Base-by-base conservation (phyloP, 177 flowering plant genomes). In the Vitis hybrid region DNA sequence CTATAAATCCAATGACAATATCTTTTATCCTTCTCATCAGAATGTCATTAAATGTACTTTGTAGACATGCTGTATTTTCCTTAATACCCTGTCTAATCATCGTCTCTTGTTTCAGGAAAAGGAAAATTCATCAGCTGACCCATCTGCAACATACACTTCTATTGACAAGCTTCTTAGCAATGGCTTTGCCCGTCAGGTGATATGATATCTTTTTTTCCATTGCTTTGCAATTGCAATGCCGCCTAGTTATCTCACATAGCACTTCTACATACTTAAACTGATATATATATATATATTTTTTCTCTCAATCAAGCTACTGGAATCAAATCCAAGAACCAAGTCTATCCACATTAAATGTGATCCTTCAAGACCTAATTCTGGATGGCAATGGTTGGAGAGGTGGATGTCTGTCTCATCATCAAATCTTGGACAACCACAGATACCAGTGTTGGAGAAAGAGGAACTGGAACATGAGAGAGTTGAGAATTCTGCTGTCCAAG, bases 311-410 rank as follows among this genome's bases (percentile, higher is more conserved):
- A 56, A 94, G 99, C 88, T 95, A 56, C 69, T 93, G 91, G 89
- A 85, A 24, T 85, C 92, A 71, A 77, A 87, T 40, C 87, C 90
- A n/a, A 90, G 80, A 82, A 76, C 70, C 60, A 88, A 82, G 74
- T 81, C 83, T 56, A 86, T 90, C 70, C 64, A 76, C 71, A 84
- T 95, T 61, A 85, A 89, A 67, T 91, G 98, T 79, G 96, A 90
- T 79, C 85, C 94, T 60, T 74, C 77, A 49, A 85, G 70, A 73
- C 76, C 84, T 12, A 78, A 86, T 76, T 87, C 91, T 54, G 82
- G 90, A 16, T 95, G 99, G 99, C 79, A 78, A 52, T 95, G 99
- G 99, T 79, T 95, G 83, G 98, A 93, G 85, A 83, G 96, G 71
- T 95, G 99, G 99, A 88, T 88, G 98, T 75, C 88, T 66, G 88